Evolutionary conservation across 495 filamentous ascomycete species (phyloP).

Genomic region (Penicillium manginii): DNA sequence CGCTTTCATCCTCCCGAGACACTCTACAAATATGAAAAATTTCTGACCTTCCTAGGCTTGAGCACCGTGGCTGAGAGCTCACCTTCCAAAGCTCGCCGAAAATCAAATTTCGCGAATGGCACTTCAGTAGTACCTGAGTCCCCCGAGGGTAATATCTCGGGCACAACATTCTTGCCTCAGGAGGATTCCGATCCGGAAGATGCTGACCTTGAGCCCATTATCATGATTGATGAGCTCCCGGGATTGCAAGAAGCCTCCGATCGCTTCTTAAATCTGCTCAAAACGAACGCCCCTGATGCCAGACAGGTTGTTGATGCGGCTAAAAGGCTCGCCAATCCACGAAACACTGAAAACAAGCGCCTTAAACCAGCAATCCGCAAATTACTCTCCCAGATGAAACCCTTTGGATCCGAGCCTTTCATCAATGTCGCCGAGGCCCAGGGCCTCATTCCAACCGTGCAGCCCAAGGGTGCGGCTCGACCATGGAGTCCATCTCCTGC

Average conservation of each 20-base stretch:
- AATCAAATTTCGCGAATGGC: conserved; percentile 5
- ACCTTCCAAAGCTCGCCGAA: conserved; percentile 7
- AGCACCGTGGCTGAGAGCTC: conserved; percentile 21
- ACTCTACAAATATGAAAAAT: background rate
- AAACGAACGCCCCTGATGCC: conserved; percentile 25
- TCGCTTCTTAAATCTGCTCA: conserved; percentile 32
- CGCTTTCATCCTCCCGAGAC: background rate
- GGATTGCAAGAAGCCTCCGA: conserved; percentile 35
- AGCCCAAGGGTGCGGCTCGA: conserved; percentile 9
- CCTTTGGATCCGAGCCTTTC: conserved; percentile 31
- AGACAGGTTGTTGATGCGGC: conserved; percentile 29
- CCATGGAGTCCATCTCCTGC: conserved; percentile 33
- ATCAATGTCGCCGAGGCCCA: conserved; percentile 30
- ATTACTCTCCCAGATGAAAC: conserved; percentile 26
- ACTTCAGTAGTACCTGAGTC: conserved; percentile 29
- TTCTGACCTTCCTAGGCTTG: conserved; percentile 23
- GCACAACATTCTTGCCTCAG: conserved; percentile 38
- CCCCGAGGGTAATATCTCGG: conserved; percentile 47
- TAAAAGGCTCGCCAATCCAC: conserved; percentile 28
- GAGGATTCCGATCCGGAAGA: conserved; percentile 31
- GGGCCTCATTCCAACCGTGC: conserved; percentile 24
- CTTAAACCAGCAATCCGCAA: conserved; percentile 24
- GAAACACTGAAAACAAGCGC: conserved; percentile 33
- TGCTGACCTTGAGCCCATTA: conserved; percentile 26
- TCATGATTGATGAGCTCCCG: conserved; percentile 41